Percentiles rank a stretch among this genome's conserved stretches.
phyloP scores from a whole-genome alignment of 345 rosid genomes.

The Bruguiera sexangula region DNA sequence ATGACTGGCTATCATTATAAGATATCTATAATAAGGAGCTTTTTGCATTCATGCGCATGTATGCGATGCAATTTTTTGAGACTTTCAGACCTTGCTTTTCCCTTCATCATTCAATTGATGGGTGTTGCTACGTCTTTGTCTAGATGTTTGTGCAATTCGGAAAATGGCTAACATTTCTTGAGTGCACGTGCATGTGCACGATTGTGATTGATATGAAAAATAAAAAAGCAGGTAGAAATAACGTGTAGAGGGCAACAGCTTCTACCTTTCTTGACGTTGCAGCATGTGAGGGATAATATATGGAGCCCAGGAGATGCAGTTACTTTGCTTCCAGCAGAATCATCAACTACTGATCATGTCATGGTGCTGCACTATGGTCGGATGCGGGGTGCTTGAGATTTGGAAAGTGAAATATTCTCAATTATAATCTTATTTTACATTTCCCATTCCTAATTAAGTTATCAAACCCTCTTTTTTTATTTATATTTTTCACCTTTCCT shows the following conservation, averaged over 20 bases:
- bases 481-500: not conserved
- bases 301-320: constrained; percentile 65
- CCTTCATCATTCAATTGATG: too few species aligned
- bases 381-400: constrained; percentile 33
- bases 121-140: too few species aligned
- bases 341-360: constrained; percentile 69
- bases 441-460: constrained; percentile 30
- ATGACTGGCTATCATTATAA: not conserved
- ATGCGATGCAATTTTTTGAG: too few species aligned
- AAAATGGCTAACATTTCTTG: too few species aligned
- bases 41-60: constrained; percentile 5
- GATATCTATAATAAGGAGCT: not conserved
- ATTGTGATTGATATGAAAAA: not conserved
- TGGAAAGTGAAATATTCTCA: not conserved
- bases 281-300: constrained; percentile 83
- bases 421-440: constrained; percentile 12
- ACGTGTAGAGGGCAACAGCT: constrained; percentile 89
- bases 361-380: constrained; percentile 89
- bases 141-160: too few species aligned
- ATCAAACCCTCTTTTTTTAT: not conserved
- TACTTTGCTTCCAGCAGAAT: constrained; percentile 53
- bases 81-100: too few species aligned
- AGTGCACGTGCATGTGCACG: not conserved
- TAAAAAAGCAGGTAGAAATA: constrained; percentile 73
- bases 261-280: constrained; percentile 69